phyloP scores from a whole-genome alignment of 2,329 filamentous ascomycete species.

The Cordyceps pruinosa region DNA sequence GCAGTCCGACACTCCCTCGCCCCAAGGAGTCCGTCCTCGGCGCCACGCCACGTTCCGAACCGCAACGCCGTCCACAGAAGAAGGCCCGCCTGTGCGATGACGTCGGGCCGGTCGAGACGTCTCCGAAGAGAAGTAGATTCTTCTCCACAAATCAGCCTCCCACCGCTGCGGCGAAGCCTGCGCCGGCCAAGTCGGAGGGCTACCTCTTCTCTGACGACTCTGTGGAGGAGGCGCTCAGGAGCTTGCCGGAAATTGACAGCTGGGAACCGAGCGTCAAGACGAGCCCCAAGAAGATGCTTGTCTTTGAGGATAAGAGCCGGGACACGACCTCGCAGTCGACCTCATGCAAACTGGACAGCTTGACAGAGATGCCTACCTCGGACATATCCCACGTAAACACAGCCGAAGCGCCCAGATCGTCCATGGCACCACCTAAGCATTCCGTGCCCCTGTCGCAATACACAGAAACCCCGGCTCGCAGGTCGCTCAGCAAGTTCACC shows the following conservation, averaged over 20 bases:
- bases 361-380: constrained; percentile 14
- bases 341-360: background rate
- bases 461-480: constrained; percentile 14
- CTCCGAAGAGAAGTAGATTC: constrained; percentile 46
- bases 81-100: constrained; percentile 50
- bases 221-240: constrained; percentile 45
- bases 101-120: constrained; percentile 24
- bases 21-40: constrained; percentile 15
- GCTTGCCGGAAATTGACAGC: constrained; percentile 44
- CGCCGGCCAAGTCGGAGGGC: constrained; percentile 30
- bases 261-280: constrained; percentile 35
- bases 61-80: constrained; percentile 40
- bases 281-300: constrained; percentile 29
- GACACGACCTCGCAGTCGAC: constrained; percentile 1
- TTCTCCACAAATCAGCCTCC: constrained; percentile 32
- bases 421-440: constrained; percentile 22
- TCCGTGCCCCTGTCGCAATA: constrained; percentile 16
- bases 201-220: constrained; percentile 51
- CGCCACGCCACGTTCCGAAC: constrained; percentile 18
- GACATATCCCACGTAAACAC: background rate
- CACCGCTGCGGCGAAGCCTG: constrained; percentile 17
- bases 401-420: constrained; percentile 17
- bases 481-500: constrained; percentile 28
- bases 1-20: constrained; percentile 17
- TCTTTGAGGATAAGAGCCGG: constrained; percentile 39